These are phyloP conservation scores for Lojkania enalia DNA, from an alignment of 2,329 filamentous ascomycete species.

Conservation along the genomic window DNA sequence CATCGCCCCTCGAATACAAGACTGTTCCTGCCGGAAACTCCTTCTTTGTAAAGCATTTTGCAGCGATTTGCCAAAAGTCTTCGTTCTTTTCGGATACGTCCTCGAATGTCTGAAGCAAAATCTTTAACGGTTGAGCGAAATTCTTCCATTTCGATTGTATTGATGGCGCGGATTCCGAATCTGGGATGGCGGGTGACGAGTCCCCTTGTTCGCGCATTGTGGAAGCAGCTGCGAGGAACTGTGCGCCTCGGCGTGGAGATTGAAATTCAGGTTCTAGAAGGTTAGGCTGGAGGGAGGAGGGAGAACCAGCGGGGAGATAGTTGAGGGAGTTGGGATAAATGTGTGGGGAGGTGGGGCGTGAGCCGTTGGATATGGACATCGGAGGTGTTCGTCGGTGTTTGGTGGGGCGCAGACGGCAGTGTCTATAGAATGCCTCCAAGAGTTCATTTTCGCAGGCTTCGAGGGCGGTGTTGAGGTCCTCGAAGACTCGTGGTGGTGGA, in stretches of 20 bases:
- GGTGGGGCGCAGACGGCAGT: slow-evolving; percentile 43
- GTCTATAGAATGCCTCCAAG: slow-evolving; percentile 64
- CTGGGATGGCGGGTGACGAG: slow-evolving; percentile 14
- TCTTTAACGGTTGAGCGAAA: slow-evolving; percentile 85
- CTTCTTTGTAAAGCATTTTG: slow-evolving; percentile 72
- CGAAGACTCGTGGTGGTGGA: slow-evolving; percentile 66
- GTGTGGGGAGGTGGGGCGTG: slow-evolving; percentile 12
- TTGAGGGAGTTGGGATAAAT: not conserved
- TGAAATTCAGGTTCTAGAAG: slow-evolving; percentile 61
- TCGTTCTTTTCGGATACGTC: slow-evolving; percentile 83
- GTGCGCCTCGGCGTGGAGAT: slow-evolving; percentile 78
- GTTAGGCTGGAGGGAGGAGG: slow-evolving; percentile 24
- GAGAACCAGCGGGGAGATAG: not conserved
- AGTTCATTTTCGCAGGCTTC: slow-evolving; percentile 96
- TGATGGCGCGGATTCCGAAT: slow-evolving; percentile 14
- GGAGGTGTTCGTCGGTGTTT: slow-evolving; percentile 48
- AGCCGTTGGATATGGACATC: slow-evolving; percentile 32
- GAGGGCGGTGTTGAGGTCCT: slow-evolving; percentile 87
- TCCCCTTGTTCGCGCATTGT: slow-evolving; percentile 69
- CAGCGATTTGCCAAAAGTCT: slow-evolving; percentile 89
- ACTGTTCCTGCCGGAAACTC: slow-evolving; percentile 70
- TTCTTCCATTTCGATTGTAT: slow-evolving; percentile 70
- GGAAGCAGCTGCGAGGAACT: slow-evolving; percentile 76
- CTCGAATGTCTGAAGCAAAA: slow-evolving; percentile 95
- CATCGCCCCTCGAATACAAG: slow-evolving; percentile 75